These are phyloP conservation scores for Lupinus albus DNA, from an alignment of 306 rosid genomes.

Conservation along the genomic window DNA sequence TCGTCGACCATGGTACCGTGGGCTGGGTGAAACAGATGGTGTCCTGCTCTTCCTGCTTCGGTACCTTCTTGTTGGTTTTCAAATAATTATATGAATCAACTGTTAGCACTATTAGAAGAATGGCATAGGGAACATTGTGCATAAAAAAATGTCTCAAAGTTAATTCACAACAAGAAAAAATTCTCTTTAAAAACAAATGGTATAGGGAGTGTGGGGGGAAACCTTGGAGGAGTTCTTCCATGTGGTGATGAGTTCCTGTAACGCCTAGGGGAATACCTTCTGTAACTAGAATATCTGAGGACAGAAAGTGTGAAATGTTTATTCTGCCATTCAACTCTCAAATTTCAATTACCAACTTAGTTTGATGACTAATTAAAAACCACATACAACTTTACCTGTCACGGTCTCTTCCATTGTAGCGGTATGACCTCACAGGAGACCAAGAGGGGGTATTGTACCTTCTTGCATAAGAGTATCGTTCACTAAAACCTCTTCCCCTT, in stretches of 20 bases:
- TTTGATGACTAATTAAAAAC: neutral
- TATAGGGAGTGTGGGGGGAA: neutral
- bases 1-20: conserved; percentile 64
- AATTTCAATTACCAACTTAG: conserved; percentile 34
- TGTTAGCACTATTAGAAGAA: conserved; percentile 1
- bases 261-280: conserved; percentile 93
- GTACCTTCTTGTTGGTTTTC: conserved; percentile 55
- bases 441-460: conserved; percentile 87
- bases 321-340: neutral
- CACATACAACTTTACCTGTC: conserved; percentile 60
- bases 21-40: conserved; percentile 78
- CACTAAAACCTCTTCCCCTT: conserved; percentile 97
- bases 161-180: neutral
- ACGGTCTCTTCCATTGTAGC: conserved; percentile 86
- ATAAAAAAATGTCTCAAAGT: neutral
- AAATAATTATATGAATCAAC: neutral
- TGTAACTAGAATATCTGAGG: conserved; percentile 68
- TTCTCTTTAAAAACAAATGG: neutral
- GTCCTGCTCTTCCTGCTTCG: conserved; percentile 88
- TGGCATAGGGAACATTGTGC: neutral
- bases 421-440: conserved; percentile 89
- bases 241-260: conserved; percentile 85
- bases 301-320: conserved; percentile 14
- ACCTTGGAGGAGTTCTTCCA: conserved; percentile 91
- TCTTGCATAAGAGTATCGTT: conserved; percentile 91